These are phyloP conservation scores for Jatropha multifida DNA, from an alignment of 441 rosid genomes.

Conservation along the genomic window DNA sequence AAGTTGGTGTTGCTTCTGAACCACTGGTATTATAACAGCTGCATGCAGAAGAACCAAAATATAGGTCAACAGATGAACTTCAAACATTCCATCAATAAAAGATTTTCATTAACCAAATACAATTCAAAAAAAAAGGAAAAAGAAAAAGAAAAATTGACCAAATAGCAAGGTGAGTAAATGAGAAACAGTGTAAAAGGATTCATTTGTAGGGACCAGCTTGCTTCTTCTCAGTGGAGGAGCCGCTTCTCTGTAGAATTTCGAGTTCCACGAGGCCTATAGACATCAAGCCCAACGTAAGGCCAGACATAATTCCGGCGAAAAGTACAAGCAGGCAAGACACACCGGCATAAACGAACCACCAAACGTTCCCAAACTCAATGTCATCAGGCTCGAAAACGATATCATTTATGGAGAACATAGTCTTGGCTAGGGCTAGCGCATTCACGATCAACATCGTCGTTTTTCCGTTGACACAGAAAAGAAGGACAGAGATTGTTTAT, in stretches of 20 bases:
- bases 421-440: conserved; percentile 34
- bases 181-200: not conserved
- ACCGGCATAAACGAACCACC: conserved; percentile 77
- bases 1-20: conserved; percentile 95
- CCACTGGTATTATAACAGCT: conserved; percentile 83
- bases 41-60: not conserved
- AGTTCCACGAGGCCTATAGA: conserved; percentile 84
- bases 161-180: not conserved
- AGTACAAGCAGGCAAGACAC: conserved; percentile 79
- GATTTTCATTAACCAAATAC: not conserved
- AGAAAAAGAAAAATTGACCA: not conserved
- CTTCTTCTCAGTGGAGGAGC: conserved; percentile 64
- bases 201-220: conserved; percentile 50
- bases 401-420: conserved; percentile 30
- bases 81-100: not conserved
- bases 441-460: conserved; percentile 35
- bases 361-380: conserved; percentile 44
- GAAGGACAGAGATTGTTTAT: conserved; percentile 5
- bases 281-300: conserved; percentile 86
- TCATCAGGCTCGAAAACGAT: conserved; percentile 47
- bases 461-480: not conserved
- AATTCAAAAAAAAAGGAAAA: not conserved
- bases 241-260: conserved; percentile 79
- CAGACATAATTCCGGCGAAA: conserved; percentile 92
- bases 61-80: not conserved